A percentile compares a stretch with the other conserved stretches of the same genome.
These are phyloP conservation scores for Dioscorea alata DNA, from an alignment of 106 monocot species.

Conservation along the genomic window DNA sequence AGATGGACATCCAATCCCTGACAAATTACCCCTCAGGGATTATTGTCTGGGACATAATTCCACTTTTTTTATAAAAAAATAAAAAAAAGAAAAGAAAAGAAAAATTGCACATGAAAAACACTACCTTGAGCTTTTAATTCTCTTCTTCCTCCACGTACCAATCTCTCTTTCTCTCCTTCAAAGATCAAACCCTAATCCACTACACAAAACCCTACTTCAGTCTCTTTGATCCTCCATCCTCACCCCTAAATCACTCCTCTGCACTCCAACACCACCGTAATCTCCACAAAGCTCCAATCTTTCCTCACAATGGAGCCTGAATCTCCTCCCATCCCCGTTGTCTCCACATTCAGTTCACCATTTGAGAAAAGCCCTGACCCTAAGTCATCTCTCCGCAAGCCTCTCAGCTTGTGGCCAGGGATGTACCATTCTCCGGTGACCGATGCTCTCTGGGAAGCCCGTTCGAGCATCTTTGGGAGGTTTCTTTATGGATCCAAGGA, in stretches of 20 bases:
- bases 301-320: slow-evolving; percentile 7
- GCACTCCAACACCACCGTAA: neutral
- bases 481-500: slow-evolving; percentile 39
- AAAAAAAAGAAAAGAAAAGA: no score
- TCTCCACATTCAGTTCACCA: slow-evolving; percentile 45
- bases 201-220: neutral
- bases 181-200: neutral
- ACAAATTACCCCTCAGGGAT: no score
- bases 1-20: no score
- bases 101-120: no score
- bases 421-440: slow-evolving; percentile 97
- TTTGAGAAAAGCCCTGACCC: slow-evolving; percentile 33
- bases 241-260: no score
- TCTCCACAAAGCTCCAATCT: neutral
- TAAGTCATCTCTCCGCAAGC: slow-evolving; percentile 51
- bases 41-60: no score
- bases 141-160: no score
- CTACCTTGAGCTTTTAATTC: no score
- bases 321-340: slow-evolving; percentile 37
- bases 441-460: slow-evolving; percentile 95
- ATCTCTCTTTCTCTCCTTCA: neutral
- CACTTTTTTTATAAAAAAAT: no score
- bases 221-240: no score
- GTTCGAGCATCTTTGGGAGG: slow-evolving; percentile 84
- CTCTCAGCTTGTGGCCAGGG: slow-evolving; percentile 89